Evolutionary conservation across 2,329 filamentous ascomycete species (phyloP), one percentile per base, ranked within the genome.

Genomic region (Fusarium scirpi): DNA sequence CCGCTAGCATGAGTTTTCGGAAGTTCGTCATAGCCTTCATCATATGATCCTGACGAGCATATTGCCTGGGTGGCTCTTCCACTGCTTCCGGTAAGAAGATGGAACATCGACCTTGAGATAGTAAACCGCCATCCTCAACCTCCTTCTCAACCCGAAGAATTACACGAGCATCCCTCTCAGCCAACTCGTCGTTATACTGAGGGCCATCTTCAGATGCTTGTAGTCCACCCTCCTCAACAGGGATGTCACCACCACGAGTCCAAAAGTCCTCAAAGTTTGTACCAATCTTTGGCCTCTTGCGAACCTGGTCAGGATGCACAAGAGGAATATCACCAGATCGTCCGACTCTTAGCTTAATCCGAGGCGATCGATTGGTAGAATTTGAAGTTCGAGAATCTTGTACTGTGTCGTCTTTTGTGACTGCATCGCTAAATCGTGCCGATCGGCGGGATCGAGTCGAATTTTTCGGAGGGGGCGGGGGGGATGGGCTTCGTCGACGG

Each of bases 11-110:
- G 38, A 98, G 85, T 74, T 90, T 92, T 49, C 93, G 90, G 73
- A 98, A 95, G 73, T 94, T 91, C 15, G 91, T 77, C 62, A 92
- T 91, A 66, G 97, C 94, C 48, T 91, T 90, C 47, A 92, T 85
- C 56, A 98, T 85, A 77, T 98, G 93, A 76, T 98, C 94, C 76
- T 89, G 87, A 72, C 97, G 94, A n/a, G 92, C 90, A 84, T 93
- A 98, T 75, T 96, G 93, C 55, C 87, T 86, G 0, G 89, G 87
- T 1, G 92, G 92, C 74, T 97, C 92, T 60, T 93, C 90, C 64
- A 83, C 83, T 15, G 89, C 84, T 68, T 96, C 92, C 0, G 92
- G 92, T 20, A 90, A 85, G 73, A 92, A 96, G 25, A 91, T 82
- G 4, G 90, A 91, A 77, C 92, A 95, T 64, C 86, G 85, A 64